These are phyloP conservation scores for Trypanosoma vivax DNA, from an alignment of 208 protist genomes.

Conservation along the genomic window DNA sequence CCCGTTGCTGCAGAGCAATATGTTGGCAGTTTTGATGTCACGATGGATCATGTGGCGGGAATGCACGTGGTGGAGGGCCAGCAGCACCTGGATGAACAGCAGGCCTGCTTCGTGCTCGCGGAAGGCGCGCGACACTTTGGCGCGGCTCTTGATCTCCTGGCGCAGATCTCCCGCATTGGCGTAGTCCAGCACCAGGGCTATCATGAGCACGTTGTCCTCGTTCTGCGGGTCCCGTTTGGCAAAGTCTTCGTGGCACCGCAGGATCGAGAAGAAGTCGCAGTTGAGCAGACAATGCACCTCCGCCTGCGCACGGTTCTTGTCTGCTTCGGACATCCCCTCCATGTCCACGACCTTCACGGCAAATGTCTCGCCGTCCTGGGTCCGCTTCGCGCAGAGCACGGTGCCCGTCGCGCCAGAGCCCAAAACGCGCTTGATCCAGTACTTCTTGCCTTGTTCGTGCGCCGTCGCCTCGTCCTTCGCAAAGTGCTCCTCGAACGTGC, in stretches of 20 bases:
- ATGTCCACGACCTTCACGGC: constrained; percentile 71
- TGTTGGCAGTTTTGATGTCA: constrained; percentile 84
- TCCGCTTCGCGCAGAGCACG: constrained; percentile 16
- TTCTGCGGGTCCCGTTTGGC: constrained; percentile 42
- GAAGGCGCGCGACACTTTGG: constrained; percentile 26
- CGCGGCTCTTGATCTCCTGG: constrained; percentile 63
- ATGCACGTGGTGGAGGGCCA: constrained; percentile 82
- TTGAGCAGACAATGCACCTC: constrained; percentile 66
- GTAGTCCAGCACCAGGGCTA: constrained; percentile 77
- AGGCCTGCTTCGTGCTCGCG: constrained; percentile 62
- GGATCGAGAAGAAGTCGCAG: constrained; percentile 75
- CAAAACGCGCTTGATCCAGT: constrained; percentile 73
- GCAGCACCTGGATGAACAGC: constrained; percentile 66
- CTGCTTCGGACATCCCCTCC: constrained; percentile 65
- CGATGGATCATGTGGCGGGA: constrained; percentile 79
- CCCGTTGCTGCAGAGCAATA: constrained; percentile 63
- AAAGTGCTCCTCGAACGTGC: constrained; percentile 47
- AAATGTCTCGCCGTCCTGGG: constrained; percentile 45
- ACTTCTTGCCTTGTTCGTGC: constrained; percentile 47
- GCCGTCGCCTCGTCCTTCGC: constrained; percentile 66
- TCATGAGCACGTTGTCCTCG: constrained; percentile 49
- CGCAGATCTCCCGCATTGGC: constrained; percentile 80
- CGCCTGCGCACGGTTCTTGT: constrained; percentile 58
- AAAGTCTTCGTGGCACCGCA: constrained; percentile 76
- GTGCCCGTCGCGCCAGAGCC: constrained; percentile 32